These are phyloP conservation scores for Ceratocystis alfenasii DNA, from an alignment of 2,329 filamentous ascomycete species.

Conservation along the genomic window DNA sequence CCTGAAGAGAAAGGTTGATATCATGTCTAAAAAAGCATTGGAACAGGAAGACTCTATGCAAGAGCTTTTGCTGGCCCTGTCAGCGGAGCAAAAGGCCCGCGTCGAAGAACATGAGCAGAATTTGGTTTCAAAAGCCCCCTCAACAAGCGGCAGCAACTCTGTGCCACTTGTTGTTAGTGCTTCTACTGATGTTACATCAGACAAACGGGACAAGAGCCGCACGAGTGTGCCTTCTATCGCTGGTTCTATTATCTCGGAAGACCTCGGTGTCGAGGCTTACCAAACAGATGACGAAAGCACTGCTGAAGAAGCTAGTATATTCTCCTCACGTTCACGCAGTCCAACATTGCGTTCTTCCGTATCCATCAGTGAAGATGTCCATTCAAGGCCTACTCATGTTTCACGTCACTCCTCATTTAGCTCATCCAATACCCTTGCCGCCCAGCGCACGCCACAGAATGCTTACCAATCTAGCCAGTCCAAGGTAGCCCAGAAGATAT, in stretches of 20 bases:
- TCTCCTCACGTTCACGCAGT: conserved; percentile 49
- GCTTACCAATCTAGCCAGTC: conserved; percentile 19
- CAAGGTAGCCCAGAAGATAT: conserved; percentile 10
- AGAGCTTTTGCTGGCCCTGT: conserved; percentile 39
- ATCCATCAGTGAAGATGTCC: conserved; percentile 9
- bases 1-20: conserved; percentile 48
- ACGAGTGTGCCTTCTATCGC: conserved; percentile 15
- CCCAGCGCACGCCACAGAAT: conserved; percentile 20
- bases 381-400: background rate
- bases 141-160: background rate
- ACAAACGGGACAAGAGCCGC: conserved; percentile 7
- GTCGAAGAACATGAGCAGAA: conserved; percentile 30
- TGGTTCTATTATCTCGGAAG: conserved; percentile 39
- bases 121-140: background rate
- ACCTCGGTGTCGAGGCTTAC: conserved; percentile 44
- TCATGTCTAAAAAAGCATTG: conserved; percentile 42
- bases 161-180: background rate
- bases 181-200: background rate
- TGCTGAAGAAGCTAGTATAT: conserved; percentile 42
- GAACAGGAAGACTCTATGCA: conserved; percentile 44
- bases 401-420: conserved; percentile 29
- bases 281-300: conserved; percentile 41
- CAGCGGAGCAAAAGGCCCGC: conserved; percentile 39
- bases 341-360: conserved; percentile 32
- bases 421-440: conserved; percentile 25